Base-by-base conservation (phyloP, 1,139 yeast genomes). In the Pichia sp. region DNA sequence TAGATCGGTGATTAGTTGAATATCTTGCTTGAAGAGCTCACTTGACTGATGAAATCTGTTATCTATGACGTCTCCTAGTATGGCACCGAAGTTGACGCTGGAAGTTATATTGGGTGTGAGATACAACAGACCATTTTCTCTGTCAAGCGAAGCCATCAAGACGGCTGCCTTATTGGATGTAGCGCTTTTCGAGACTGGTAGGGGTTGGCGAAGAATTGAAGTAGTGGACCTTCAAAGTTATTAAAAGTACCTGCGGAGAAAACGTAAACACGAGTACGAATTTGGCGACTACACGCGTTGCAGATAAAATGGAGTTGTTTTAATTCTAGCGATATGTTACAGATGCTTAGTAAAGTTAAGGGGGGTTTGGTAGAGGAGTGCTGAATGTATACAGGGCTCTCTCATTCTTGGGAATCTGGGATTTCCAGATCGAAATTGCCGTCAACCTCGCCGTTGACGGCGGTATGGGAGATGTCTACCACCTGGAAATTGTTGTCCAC, bases 401-500 rank as follows among this genome's bases (percentile, higher is more conserved):
- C 10, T 32, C 48, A 53, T 15, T 23, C 53, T 48, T 59, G 62
- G 15, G 61, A 57, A 11, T 59, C 60, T 1, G 61, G 59, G 2
- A 57, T 49, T 32, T 56, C 60, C 1, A 46, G 7, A 15, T 45
- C 47, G 10, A 32, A 6, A 5, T n/a, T 32, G 5, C 29, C 36
- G 26, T 30, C 31, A 11, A 26, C 36, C 16, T 30, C 31, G 23
- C 3, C 26, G 7, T 19, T 45, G 34, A 10, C 36, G 8, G 15
- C 41, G 8, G n/a, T 23, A 10, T 48, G 11, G 13, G 60, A 61
- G 6, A 53, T 48, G 23, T 63, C 65, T 8, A 53, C n/a, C 4
- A 63, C 41, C 13, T 58, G 50, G 50, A 61, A 59, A 7, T 64
- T 62, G 11, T 60, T 57, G 36, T 59, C 59, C 23, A 65, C 31